Evolutionary conservation across 306 rosid genomes (phyloP).

Genomic region (Casuarina equisetifolia): DNA sequence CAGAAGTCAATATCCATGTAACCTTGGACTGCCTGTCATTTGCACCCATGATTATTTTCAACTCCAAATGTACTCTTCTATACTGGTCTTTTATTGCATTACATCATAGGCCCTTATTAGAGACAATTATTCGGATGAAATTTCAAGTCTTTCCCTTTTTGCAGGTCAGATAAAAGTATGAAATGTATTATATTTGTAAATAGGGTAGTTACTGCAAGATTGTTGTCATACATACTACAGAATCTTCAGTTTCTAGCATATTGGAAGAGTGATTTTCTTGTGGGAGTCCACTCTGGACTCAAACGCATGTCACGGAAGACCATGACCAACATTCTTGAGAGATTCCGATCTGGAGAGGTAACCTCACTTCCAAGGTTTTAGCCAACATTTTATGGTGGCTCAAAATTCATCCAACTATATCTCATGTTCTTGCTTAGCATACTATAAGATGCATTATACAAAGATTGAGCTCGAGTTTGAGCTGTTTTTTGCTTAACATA

Average conservation of each 20-base stretch:
- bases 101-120: not conserved
- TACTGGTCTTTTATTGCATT: not conserved
- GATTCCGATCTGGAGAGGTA: conserved; percentile 90
- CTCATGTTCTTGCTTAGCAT: not conserved
- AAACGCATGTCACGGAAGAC: conserved; percentile 78
- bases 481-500: not conserved
- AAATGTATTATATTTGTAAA: conserved; percentile 92
- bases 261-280: conserved; percentile 82
- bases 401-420: not conserved
- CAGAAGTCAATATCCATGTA: not conserved
- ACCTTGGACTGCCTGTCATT: not conserved
- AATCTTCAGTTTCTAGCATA: conserved; percentile 54
- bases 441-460: not conserved
- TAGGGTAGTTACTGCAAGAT: conserved; percentile 83
- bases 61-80: not conserved
- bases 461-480: not conserved
- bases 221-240: conserved; percentile 69
- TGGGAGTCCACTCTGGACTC: conserved; percentile 76
- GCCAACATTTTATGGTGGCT: not conserved
- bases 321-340: conserved; percentile 63
- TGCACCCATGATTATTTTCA: not conserved
- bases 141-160: conserved; percentile 26
- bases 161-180: conserved; percentile 68
- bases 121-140: conserved; percentile 9
- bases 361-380: conserved; percentile 1